Percentiles rank a stretch among this genome's conserved stretches.
Evolutionary conservation across 768 basidiomycete genomes (phyloP).

Genomic region (Podaxis mareebaensis): DNA sequence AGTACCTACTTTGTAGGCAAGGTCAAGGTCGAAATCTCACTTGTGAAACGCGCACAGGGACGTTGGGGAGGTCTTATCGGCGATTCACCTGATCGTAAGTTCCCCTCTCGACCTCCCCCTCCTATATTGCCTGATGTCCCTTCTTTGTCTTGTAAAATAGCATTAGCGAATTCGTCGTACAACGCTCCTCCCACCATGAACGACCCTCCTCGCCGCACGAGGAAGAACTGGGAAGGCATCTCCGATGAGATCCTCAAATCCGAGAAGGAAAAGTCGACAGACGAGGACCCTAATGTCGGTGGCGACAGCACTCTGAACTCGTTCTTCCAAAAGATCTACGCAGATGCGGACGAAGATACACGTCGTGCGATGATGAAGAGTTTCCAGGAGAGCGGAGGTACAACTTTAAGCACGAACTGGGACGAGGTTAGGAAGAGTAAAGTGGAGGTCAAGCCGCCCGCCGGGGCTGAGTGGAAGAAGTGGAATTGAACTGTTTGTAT

Average conservation of each 20-base stretch:
- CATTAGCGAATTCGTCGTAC: constrained; percentile 30
- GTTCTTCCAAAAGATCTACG: constrained; percentile 91
- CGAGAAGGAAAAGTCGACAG: constrained; percentile 68
- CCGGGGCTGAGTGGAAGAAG: constrained; percentile 82
- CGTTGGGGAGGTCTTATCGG: constrained; percentile 79
- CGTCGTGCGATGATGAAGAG: constrained; percentile 98
- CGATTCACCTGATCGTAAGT: constrained; percentile 75
- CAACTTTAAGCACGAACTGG: constrained; percentile 96
- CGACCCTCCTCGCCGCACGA: constrained; percentile 38
- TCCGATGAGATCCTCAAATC: constrained; percentile 62
- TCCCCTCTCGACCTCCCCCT: neutral
- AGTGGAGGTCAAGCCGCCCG: constrained; percentile 81
- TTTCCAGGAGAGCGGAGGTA: constrained; percentile 92
- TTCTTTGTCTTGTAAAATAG: constrained; percentile 24
- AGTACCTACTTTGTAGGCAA: constrained; percentile 72
- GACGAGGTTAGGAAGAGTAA: constrained; percentile 72
- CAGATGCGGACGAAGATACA: constrained; percentile 90
- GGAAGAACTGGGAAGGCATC: constrained; percentile 91
- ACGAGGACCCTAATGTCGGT: constrained; percentile 87
- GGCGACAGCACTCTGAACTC: constrained; percentile 85
- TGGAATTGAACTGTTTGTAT: constrained; percentile 48
- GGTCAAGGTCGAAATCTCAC: constrained; percentile 85
- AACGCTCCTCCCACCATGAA: constrained; percentile 23
- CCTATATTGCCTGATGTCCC: constrained; percentile 1
- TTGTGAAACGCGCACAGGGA: constrained; percentile 65